phyloP scores from a whole-genome alignment of 2,329 filamentous ascomycete genomes.

The Ophiostoma himal-ulmi region DNA sequence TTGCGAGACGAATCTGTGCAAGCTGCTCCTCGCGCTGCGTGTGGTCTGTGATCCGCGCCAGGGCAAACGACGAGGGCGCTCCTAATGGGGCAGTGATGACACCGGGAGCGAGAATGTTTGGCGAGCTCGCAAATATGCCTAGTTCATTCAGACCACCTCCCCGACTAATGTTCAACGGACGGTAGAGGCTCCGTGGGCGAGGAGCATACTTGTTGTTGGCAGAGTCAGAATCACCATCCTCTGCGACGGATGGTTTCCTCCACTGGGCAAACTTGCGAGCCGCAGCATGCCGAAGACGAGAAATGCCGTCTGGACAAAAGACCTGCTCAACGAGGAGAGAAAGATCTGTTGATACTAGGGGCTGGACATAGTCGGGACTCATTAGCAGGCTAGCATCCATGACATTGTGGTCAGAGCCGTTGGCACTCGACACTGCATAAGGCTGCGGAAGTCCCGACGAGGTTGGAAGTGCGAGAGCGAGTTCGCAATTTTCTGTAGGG shows the following conservation, averaged over 20 bases:
- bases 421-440: conserved; percentile 72
- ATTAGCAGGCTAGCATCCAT: conserved; percentile 94
- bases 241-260: conserved; percentile 37
- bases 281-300: conserved; percentile 75
- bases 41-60: conserved; percentile 52
- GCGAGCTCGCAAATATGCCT: background rate
- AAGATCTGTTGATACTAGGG: conserved; percentile 72
- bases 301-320: conserved; percentile 70
- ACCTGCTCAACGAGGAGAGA: conserved; percentile 61
- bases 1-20: conserved; percentile 59
- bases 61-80: conserved; percentile 43
- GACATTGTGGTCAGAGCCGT: conserved; percentile 64
- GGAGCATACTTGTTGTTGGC: conserved; percentile 22
- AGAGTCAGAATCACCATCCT: conserved; percentile 17
- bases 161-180: conserved; percentile 12
- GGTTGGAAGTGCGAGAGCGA: background rate
- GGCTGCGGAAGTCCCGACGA: conserved; percentile 44
- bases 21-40: conserved; percentile 33
- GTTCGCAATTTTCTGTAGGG: background rate
- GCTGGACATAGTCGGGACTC: conserved; percentile 83
- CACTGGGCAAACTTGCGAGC: conserved; percentile 76
- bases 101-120: background rate
- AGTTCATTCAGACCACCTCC: conserved; percentile 1
- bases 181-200: conserved; percentile 27
- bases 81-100: background rate